Conservation (phyloP, 441 rosid species). For the Viola pubescens region DNA sequence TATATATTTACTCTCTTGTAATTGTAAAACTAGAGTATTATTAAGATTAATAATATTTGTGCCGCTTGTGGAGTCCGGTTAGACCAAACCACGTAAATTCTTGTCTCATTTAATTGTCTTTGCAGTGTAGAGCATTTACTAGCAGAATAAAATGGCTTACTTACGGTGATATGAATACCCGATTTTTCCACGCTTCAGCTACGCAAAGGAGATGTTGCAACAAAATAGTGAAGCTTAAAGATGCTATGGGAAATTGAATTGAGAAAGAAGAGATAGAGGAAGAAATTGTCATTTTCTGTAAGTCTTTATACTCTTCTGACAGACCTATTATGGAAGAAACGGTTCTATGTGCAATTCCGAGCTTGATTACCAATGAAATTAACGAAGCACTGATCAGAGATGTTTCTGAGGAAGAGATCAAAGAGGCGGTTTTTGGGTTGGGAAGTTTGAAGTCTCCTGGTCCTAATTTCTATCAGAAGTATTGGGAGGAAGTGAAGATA, state of each 20-base stretch:
- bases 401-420: not conserved
- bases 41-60: too few relatives aligned
- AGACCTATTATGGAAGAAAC: too few relatives aligned
- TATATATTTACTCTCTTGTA: too few relatives aligned
- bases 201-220: not conserved
- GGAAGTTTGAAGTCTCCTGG: not conserved
- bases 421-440: not conserved
- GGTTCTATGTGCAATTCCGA: not conserved
- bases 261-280: too few relatives aligned
- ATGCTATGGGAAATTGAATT: not conserved
- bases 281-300: not conserved
- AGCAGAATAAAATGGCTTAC: not conserved
- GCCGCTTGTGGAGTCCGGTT: too few relatives aligned
- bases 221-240: not conserved
- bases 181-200: not conserved
- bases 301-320: too few relatives aligned
- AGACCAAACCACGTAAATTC: too few relatives aligned
- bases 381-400: not conserved
- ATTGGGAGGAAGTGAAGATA: not conserved
- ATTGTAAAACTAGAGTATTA: too few relatives aligned
- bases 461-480: not conserved
- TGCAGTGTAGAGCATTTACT: too few relatives aligned
- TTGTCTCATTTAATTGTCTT: too few relatives aligned
- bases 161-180: not conserved
- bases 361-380: not conserved